Evolutionary conservation across 257 asterid genomes (phyloP).

Genomic region (Cruciata laevipes): DNA sequence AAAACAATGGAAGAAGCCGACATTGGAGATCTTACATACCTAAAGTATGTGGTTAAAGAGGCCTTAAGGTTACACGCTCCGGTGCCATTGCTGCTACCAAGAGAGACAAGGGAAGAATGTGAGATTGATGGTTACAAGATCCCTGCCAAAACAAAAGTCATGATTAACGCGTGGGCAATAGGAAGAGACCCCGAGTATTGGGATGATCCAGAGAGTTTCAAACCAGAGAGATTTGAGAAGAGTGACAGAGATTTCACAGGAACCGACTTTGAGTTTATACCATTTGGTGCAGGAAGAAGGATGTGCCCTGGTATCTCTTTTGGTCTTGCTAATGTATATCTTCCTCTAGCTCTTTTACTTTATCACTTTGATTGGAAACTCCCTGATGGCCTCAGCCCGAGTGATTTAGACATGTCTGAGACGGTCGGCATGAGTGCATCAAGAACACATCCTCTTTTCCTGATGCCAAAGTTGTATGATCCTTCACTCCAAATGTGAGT

Average conservation of each 20-base stretch:
- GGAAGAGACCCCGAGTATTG: conserved; percentile 9
- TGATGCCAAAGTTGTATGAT: neutral
- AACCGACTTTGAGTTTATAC: neutral
- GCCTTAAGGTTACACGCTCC: conserved; percentile 13
- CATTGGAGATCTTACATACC: conserved; percentile 3
- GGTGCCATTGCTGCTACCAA: conserved; percentile 8
- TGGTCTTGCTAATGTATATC: conserved; percentile 1
- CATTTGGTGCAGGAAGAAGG: conserved; percentile 13
- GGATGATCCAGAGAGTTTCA: neutral
- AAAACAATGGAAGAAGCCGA: neutral
- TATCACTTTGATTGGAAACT: conserved; percentile 5
- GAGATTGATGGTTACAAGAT: conserved; percentile 8
- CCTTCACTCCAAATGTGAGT: neutral
- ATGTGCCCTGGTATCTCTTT: neutral
- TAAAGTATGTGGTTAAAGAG: conserved; percentile 8
- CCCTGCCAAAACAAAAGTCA: conserved; percentile 1
- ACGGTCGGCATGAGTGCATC: neutral
- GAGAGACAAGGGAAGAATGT: conserved; percentile 11
- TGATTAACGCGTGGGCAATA: conserved; percentile 18
- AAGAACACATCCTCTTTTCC: neutral
- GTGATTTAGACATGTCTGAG: conserved; percentile 4
- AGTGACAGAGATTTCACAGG: neutral
- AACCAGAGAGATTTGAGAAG: conserved; percentile 4
- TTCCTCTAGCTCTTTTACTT: neutral
- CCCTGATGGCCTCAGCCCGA: neutral